phyloP scores from a whole-genome alignment of 768 basidiomycete genomes.

The Tulasnella sp. region DNA sequence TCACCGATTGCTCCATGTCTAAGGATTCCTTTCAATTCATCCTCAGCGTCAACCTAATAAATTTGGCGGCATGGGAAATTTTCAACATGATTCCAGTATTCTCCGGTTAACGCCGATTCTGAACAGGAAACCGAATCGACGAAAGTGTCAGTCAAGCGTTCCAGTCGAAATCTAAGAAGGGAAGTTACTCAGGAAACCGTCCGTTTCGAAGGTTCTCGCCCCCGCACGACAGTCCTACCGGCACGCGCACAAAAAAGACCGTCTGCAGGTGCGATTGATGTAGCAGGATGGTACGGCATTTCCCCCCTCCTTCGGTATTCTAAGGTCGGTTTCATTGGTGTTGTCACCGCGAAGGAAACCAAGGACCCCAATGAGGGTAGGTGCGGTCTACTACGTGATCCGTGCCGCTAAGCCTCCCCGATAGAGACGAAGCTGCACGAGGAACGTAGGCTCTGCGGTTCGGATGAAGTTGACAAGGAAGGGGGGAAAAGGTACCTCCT shows the following conservation, averaged over 20 bases:
- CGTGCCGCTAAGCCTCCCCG: too few relatives aligned
- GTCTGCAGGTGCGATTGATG: background rate
- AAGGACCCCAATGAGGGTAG: background rate
- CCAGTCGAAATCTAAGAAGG: too few relatives aligned
- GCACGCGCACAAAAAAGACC: conserved; percentile 8
- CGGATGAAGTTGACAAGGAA: too few relatives aligned
- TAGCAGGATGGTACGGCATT: background rate
- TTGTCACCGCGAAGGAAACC: background rate
- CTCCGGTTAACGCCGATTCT: conserved; percentile 13
- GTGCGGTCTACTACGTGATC: background rate
- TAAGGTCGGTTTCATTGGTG: background rate
- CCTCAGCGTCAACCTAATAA: background rate
- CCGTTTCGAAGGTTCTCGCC: background rate
- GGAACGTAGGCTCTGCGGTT: too few relatives aligned
- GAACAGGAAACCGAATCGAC: background rate
- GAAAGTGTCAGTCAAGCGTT: background rate
- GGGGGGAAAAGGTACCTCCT: too few relatives aligned
- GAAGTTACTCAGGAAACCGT: background rate
- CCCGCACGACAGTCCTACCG: background rate
- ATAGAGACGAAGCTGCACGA: too few relatives aligned
- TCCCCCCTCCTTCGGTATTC: background rate
- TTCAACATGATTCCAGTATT: conserved; percentile 23
- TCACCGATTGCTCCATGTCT: background rate
- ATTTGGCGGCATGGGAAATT: conserved; percentile 12
- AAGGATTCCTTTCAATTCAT: conserved; percentile 5